Conservation (phyloP, 2,329 filamentous ascomycete genomes). For the Aspergillus viridinutans region DNA sequence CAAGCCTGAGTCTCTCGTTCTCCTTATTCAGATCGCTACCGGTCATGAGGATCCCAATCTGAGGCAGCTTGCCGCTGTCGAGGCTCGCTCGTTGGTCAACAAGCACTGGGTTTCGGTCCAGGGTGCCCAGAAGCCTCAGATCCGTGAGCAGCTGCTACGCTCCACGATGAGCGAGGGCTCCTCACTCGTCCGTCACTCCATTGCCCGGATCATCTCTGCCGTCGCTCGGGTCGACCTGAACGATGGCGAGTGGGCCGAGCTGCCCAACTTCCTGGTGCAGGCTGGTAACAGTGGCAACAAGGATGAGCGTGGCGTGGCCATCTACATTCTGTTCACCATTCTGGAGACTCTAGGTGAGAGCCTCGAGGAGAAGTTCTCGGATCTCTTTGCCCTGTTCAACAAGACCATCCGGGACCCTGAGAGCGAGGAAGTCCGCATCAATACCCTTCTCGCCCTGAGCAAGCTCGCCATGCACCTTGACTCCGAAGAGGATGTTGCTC, state of each 20-base stretch:
- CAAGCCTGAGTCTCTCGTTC: constrained; percentile 75
- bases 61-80: constrained; percentile 86
- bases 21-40: constrained; percentile 83
- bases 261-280: constrained; percentile 73
- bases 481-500: constrained; percentile 74
- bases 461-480: constrained; percentile 84
- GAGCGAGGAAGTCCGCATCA: constrained; percentile 88
- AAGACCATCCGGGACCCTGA: constrained; percentile 86
- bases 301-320: constrained; percentile 79
- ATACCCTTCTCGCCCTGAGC: constrained; percentile 86
- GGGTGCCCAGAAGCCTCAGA: constrained; percentile 70
- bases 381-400: constrained; percentile 78
- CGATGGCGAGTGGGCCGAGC: constrained; percentile 77
- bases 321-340: constrained; percentile 89
- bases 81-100: constrained; percentile 73
- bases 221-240: constrained; percentile 84
- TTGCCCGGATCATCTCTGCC: constrained; percentile 80
- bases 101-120: constrained; percentile 81
- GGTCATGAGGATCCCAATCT: constrained; percentile 68
- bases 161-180: constrained; percentile 76
- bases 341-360: constrained; percentile 81
- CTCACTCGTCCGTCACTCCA: constrained; percentile 74
- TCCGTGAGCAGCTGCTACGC: constrained; percentile 78
- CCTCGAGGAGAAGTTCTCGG: constrained; percentile 74
- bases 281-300: constrained; percentile 72